These are phyloP conservation scores for Globisporangium mamillatum DNA, from an alignment of 352 stramenopile genomes.

Conservation along the genomic window DNA sequence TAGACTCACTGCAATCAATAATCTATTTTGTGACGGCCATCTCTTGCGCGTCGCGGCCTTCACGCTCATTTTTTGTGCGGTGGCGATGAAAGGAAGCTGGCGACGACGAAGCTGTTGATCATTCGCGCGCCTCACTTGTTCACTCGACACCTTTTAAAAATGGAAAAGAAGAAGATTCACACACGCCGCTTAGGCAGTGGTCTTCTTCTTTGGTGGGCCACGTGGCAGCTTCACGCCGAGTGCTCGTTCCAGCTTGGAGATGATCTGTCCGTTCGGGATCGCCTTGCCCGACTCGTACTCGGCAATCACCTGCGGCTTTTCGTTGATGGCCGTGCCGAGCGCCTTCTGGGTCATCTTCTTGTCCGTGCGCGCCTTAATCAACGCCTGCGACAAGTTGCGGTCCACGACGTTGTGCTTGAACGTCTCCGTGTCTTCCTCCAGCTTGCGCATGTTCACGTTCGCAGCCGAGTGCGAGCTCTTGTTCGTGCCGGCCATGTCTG, in stretches of 20 bases:
- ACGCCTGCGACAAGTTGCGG: conserved; percentile 86
- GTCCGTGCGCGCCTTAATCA: conserved; percentile 94
- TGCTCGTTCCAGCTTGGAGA: conserved; percentile 95
- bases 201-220: conserved; percentile 67
- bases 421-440: conserved; percentile 89
- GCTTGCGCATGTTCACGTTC: conserved; percentile 86
- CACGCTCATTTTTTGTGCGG: not conserved
- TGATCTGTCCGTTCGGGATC: conserved; percentile 97
- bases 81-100: not conserved
- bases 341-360: conserved; percentile 99
- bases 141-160: not conserved
- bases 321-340: conserved; percentile 93
- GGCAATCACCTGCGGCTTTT: conserved; percentile 96
- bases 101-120: not conserved
- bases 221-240: conserved; percentile 89
- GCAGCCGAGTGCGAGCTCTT: conserved; percentile 80
- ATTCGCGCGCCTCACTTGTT: not conserved
- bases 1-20: conserved; percentile 5
- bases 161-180: not conserved
- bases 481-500: conserved; percentile 77
- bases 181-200: conserved; percentile 25
- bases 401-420: conserved; percentile 90
- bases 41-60: conserved; percentile 2
- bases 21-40: conserved; percentile 5
- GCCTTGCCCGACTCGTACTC: conserved; percentile 98